Conservation (phyloP, 306 rosid species). For the Glycyrrhiza uralensis region DNA sequence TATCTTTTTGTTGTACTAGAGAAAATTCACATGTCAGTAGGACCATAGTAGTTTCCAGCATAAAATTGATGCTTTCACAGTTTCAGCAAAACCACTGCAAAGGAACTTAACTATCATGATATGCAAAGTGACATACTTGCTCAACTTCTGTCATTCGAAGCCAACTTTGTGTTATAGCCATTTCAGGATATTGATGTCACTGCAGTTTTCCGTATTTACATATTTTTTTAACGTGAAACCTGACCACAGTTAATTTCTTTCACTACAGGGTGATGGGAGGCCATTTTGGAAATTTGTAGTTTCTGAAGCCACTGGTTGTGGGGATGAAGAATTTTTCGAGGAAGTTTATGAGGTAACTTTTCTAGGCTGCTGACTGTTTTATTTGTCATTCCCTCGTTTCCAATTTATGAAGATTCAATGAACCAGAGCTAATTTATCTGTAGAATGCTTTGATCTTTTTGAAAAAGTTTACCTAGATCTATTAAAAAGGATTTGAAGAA, state of each 20-base stretch:
- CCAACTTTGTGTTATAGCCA: slow-evolving; percentile 1
- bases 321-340: slow-evolving; percentile 70
- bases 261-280: slow-evolving; percentile 88
- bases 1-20: background rate
- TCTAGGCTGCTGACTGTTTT: slow-evolving; percentile 6
- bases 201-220: background rate
- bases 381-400: background rate
- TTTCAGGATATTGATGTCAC: background rate
- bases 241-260: slow-evolving; percentile 2
- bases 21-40: background rate
- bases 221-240: background rate
- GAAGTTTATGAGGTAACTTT: slow-evolving; percentile 76
- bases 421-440: background rate
- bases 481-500: background rate
- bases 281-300: slow-evolving; percentile 97
- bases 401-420: slow-evolving; percentile 11
- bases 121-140: background rate
- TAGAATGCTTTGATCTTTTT: background rate
- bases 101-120: background rate
- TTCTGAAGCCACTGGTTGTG: slow-evolving; percentile 90
- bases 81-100: background rate
- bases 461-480: background rate
- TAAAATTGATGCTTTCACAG: background rate
- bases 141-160: slow-evolving; percentile 16
- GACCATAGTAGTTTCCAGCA: background rate